phyloP scores from a whole-genome alignment of 2,329 filamentous ascomycete species.

The Verticillium alfalfae region DNA sequence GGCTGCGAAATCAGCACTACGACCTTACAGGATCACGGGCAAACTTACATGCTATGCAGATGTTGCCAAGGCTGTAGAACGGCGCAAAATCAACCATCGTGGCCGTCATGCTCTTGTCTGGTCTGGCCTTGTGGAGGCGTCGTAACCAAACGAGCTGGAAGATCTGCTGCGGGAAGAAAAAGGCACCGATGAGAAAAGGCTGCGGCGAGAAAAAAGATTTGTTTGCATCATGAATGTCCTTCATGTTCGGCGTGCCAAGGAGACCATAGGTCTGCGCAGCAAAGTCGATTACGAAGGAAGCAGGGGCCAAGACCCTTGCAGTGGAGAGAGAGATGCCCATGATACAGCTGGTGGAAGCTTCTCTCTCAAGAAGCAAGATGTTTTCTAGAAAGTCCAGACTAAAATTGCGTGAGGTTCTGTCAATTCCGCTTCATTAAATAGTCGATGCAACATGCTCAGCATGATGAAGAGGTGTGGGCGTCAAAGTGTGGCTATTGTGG shows the following conservation, averaged over 20 bases:
- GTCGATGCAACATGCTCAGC: no score
- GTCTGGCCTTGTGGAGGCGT: slow-evolving; percentile 43
- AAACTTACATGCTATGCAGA: slow-evolving; percentile 50
- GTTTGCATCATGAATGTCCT: slow-evolving; percentile 52
- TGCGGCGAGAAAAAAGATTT: slow-evolving; percentile 54
- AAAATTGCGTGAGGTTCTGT: no score
- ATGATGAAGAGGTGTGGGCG: no score
- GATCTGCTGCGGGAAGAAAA: slow-evolving; percentile 57
- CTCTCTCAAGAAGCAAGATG: no score
- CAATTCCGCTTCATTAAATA: no score
- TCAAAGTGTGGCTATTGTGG: no score
- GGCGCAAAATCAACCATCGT: slow-evolving; percentile 49
- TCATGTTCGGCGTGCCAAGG: slow-evolving; percentile 51
- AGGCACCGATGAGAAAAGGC: slow-evolving; percentile 52
- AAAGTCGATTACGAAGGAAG: slow-evolving; percentile 51
- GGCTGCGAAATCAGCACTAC: slow-evolving; percentile 17
- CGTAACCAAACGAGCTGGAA: slow-evolving; percentile 54
- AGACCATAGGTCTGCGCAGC: slow-evolving; percentile 55
- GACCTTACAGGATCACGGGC: background rate
- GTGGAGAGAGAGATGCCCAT: slow-evolving; percentile 51
- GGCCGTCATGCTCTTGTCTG: slow-evolving; percentile 19
- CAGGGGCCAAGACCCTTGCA: slow-evolving; percentile 46
- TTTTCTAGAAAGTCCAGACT: no score
- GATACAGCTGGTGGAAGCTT: background rate
- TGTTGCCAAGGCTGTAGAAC: slow-evolving; percentile 49